Base-by-base conservation (phyloP, 2,329 filamentous ascomycete genomes). In the Incumbomyces lentus region DNA sequence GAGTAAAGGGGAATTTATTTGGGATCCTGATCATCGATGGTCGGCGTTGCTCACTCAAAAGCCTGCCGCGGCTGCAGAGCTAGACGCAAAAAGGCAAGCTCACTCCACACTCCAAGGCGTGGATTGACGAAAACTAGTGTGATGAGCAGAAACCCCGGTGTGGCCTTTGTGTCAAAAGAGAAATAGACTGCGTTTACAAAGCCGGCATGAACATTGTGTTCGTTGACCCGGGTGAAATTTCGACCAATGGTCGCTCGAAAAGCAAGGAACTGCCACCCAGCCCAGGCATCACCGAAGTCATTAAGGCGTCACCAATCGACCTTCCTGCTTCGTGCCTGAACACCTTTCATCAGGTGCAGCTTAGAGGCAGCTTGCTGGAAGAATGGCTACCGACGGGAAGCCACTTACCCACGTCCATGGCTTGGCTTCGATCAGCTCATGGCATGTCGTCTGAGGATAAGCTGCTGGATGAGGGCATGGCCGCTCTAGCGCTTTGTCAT, bases 131-230 rank as follows among this genome's bases (percentile, higher is more conserved):
- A 13, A 16, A 13, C 36, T 17, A 48, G 47, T 52, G 50, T 33
- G 47, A 46, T 42, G 37, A 34, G 2, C 17, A n/a, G n/a, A 41
- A 30, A 5, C 47, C 47, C 10, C 33, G 6, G 11, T 52, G 50
- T 30, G 34, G 44, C 13, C 35, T 46, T 32, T 52, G 50, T 32
- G 32, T 33, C 14, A 43, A 43, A 34, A 38, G 48, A 37, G 50
- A 47, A 17, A 30, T 49, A n/a, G 16, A 41, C 7, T 47, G 44
- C 44, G 39, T 44, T 19, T 47, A 47, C 19, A 33, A 36, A 14
- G 39, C 8, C n/a, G 33, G 16, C 8, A 14, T 49, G 13, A 46
- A 47, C 8, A 40, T 47, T 8, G 13, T 49, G 22, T 33, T 47
- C 13, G 40, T 48, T 13, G 29, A 52, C n/a, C 42, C 49, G 13